Evolutionary conservation across 2,329 filamentous ascomycete species (phyloP).

Genomic region (Fusarium chuoi): DNA sequence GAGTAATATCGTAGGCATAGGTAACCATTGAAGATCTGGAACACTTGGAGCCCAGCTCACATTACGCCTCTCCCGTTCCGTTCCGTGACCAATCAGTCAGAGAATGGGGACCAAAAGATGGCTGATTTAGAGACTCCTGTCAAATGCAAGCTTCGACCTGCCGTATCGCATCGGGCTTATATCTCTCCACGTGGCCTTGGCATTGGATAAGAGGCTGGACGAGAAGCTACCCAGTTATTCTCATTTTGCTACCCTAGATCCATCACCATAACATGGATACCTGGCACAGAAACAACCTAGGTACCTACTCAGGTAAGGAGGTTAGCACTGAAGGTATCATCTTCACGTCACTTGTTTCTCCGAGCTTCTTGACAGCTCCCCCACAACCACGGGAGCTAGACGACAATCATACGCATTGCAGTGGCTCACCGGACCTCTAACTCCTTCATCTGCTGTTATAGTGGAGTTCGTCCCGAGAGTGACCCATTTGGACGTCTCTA

Average conservation of each 20-base stretch:
- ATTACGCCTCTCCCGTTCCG: slow-evolving; percentile 32
- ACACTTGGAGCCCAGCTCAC: not conserved
- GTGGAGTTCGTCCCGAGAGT: slow-evolving; percentile 1
- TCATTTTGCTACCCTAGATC: not conserved
- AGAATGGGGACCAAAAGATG: not conserved
- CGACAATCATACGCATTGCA: not conserved
- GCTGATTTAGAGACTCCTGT: not conserved
- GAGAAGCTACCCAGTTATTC: not conserved
- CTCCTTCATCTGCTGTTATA: not conserved
- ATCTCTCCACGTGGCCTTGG: slow-evolving; percentile 39
- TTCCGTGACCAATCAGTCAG: slow-evolving; percentile 11
- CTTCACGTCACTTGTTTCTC: not conserved
- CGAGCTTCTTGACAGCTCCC: not conserved
- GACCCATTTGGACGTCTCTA: not conserved
- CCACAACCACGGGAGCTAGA: not conserved
- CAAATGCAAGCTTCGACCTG: slow-evolving; percentile 16
- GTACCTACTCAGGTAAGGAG: too few species aligned
- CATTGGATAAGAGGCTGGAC: slow-evolving; percentile 32
- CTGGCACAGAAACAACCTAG: not conserved
- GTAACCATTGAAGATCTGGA: not conserved
- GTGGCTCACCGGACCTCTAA: slow-evolving; percentile 11
- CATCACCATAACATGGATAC: not conserved
- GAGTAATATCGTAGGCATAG: slow-evolving; percentile 7
- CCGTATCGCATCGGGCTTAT: not conserved
- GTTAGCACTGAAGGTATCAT: not conserved